Evolutionary conservation across 352 stramenopile genomes (phyloP), one percentile per base, ranked within the genome.

Genomic region (Pythium vanterpoolii): DNA sequence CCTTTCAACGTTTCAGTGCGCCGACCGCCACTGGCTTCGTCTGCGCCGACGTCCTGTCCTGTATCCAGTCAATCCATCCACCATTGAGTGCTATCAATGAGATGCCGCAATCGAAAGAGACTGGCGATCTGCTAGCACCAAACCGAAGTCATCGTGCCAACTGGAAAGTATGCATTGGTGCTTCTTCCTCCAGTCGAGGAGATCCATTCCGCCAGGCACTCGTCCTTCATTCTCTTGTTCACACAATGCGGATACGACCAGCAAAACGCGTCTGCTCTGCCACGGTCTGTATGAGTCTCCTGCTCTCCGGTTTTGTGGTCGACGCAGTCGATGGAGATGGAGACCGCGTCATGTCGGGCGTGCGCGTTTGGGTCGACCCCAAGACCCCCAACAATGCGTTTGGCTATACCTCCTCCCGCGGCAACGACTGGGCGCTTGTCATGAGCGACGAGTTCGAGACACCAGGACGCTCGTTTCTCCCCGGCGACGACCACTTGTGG

Each of bases 401-500:
- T 9, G 62, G 30, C 3, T 87, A 87, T 58, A 69, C 38, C 0
- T 77, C 56, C 9, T 79, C 72, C 0, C 66, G 73, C 14, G 74
- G 74, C 18, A 56, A 72, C 24, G 64, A 40, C 23, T 82, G 72
- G 68, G 40, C 85, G 5, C 63, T 93, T 40, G 72, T 89, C 28
- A 89, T 91, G 76, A 92, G 79, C 53, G 83, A 93, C 63, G 76
- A 88, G 56, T 86, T 91, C 49, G 84, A 86, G 62, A 74, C 58
- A 67, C 13, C 21, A 64, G 73, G 87, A n/a, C 80, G 96, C 2
- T 85, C 61, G 36, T 98, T 99, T 66, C 56, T 71, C 30, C 90
- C 98, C 19, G 96, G 94, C 8, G 60, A 83, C 21, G 95, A 98
- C 72, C 92, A 96, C 33, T 69, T 93, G 11, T 99, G 96, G 96